phyloP scores from a whole-genome alignment of 169 alveolate genomes.

The Plasmodium vivax region DNA sequence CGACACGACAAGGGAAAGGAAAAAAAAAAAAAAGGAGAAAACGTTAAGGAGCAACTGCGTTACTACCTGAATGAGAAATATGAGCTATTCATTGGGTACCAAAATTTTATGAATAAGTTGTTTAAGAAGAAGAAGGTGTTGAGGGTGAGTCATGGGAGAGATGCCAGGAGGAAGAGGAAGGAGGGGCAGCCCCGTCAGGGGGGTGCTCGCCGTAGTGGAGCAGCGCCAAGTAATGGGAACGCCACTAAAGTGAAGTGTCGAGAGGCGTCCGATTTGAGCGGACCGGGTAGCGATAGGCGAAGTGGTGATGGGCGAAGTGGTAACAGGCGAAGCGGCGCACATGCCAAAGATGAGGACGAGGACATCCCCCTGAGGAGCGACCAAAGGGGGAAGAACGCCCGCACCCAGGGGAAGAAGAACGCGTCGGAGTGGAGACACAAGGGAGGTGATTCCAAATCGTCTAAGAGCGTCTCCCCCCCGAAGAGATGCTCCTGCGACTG shows the following conservation, averaged over 20 bases:
- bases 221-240: not conserved
- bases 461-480: not conserved
- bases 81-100: constrained; percentile 31
- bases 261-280: not conserved
- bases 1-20: constrained; percentile 14
- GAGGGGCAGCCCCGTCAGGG: not conserved
- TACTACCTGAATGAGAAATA: constrained; percentile 44
- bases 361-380: not conserved
- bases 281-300: too few relatives aligned
- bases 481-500: not conserved
- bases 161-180: not conserved
- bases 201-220: not conserved
- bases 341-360: not conserved
- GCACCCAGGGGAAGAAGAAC: not conserved
- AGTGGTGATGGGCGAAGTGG: not conserved
- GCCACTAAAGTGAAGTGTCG: not conserved
- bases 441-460: not conserved
- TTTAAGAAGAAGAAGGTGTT: constrained; percentile 50
- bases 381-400: not conserved
- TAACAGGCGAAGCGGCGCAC: not conserved
- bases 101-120: constrained; percentile 29
- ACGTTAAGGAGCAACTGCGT: not conserved
- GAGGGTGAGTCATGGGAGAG: not conserved
- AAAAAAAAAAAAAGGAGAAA: constrained; percentile 3
- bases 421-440: not conserved